phyloP scores from a whole-genome alignment of 805 yeast species.

The Wickerhamomyces tratensis region DNA sequence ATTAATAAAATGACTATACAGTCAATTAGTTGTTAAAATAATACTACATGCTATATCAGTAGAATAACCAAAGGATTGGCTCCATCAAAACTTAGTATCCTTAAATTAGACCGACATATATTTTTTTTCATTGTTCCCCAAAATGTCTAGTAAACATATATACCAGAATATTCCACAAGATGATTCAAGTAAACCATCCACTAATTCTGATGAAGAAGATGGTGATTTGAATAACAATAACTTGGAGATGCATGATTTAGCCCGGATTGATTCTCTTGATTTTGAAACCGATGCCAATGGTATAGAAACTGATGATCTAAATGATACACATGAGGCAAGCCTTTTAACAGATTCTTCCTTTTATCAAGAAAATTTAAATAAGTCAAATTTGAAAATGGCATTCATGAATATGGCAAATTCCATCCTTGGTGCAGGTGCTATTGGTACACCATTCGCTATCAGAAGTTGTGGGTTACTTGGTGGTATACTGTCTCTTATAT shows the following conservation, averaged over 20 bases:
- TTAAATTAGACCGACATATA: no score
- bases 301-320: neutral
- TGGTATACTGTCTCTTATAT: conserved; percentile 51
- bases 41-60: no score
- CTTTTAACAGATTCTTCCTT: neutral
- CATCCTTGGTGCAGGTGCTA: conserved; percentile 91
- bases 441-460: conserved; percentile 89
- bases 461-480: conserved; percentile 71
- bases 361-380: conserved; percentile 17
- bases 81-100: no score
- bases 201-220: neutral
- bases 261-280: neutral
- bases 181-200: no score
- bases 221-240: neutral
- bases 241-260: neutral
- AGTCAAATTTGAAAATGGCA: conserved; percentile 70
- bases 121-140: no score
- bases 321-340: neutral
- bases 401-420: conserved; percentile 97
- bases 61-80: no score
- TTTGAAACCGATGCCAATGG: neutral
- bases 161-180: neutral
- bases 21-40: no score
- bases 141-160: no score
- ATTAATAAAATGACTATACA: no score